A percentile compares a stretch with the other conserved stretches of the same genome.
These are phyloP conservation scores for Diutina pseudorugosa DNA, from an alignment of 1,139 yeast species.

Conservation along the genomic window DNA sequence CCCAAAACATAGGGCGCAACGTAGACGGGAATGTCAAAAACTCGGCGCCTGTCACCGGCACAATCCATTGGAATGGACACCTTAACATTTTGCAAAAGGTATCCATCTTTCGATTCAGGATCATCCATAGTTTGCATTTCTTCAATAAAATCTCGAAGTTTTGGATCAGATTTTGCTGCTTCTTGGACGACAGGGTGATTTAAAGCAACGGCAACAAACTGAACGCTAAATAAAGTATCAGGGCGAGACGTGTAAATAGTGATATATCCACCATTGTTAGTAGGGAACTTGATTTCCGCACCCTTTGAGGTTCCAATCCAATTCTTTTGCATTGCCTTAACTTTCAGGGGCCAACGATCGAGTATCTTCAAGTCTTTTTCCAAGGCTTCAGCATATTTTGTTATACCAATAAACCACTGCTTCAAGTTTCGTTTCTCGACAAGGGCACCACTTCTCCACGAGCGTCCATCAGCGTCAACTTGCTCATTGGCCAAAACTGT, in stretches of 20 bases:
- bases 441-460: conserved; percentile 95
- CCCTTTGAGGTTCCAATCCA: conserved; percentile 93
- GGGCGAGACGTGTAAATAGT: conserved; percentile 77
- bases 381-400: conserved; percentile 61
- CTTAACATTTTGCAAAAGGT: conserved; percentile 28
- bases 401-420: conserved; percentile 91
- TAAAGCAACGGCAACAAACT: conserved; percentile 66
- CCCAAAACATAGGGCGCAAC: conserved; percentile 86
- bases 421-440: conserved; percentile 72
- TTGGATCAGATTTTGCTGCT: conserved; percentile 20
- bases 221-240: conserved; percentile 75
- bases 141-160: conserved; percentile 35
- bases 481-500: conserved; percentile 96
- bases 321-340: conserved; percentile 77
- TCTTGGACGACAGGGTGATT: conserved; percentile 50
- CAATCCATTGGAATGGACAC: conserved; percentile 50
- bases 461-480: conserved; percentile 78
- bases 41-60: conserved; percentile 8
- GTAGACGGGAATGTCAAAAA: conserved; percentile 51
- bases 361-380: conserved; percentile 49
- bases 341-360: conserved; percentile 77
- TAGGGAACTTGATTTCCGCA: conserved; percentile 46
- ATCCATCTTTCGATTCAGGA: conserved; percentile 48
- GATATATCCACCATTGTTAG: conserved; percentile 14
- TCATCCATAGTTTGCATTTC: conserved; percentile 16